Conservation (phyloP, 306 rosid genomes). For the Trifolium pratense region DNA sequence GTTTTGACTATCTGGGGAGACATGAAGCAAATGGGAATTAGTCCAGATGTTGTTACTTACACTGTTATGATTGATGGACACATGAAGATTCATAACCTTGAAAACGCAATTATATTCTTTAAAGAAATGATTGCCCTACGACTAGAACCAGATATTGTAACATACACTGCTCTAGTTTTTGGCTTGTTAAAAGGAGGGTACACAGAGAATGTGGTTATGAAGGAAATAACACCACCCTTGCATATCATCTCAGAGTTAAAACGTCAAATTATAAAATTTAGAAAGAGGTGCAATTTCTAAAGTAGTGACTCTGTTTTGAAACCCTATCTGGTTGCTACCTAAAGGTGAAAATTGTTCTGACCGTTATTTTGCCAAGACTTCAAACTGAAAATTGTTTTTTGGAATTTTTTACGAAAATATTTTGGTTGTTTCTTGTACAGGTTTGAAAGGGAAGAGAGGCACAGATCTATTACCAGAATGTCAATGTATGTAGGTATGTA, state of each 20-base stretch:
- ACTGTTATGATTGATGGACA: constrained; percentile 74
- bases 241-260: not conserved
- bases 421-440: not conserved
- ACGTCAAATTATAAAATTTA: constrained; percentile 54
- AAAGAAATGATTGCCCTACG: constrained; percentile 65
- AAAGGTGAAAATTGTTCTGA: too few relatives aligned
- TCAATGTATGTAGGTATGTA: not conserved
- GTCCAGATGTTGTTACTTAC: constrained; percentile 66
- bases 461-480: too few relatives aligned
- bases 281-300: constrained; percentile 53
- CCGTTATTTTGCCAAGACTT: not conserved
- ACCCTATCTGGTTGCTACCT: not conserved
- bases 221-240: constrained; percentile 38
- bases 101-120: constrained; percentile 59
- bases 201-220: constrained; percentile 49
- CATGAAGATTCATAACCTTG: constrained; percentile 55
- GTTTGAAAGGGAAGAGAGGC: too few relatives aligned
- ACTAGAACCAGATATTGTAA: constrained; percentile 70
- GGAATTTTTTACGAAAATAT: not conserved
- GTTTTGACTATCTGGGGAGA: constrained; percentile 59
- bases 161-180: constrained; percentile 70
- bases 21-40: constrained; percentile 62
- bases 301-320: not conserved
- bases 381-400: not conserved
- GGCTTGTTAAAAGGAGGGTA: constrained; percentile 51